phyloP scores from a whole-genome alignment of 805 yeast genomes.

The Candida loeiensis region DNA sequence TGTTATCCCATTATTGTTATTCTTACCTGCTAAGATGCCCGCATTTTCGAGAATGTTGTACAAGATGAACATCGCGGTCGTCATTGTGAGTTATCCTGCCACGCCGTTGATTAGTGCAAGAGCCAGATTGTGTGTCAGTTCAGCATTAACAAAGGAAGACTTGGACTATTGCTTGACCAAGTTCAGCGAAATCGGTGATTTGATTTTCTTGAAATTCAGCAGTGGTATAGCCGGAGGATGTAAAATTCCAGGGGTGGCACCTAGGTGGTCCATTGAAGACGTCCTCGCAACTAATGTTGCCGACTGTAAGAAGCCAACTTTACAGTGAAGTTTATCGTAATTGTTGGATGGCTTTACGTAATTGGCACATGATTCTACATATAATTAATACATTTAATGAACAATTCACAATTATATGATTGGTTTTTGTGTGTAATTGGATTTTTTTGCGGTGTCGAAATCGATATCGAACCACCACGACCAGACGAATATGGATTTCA shows the following conservation, averaged over 20 bases:
- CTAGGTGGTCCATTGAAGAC: conserved; percentile 77
- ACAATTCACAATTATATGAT: too few relatives aligned
- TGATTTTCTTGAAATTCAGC: conserved; percentile 68
- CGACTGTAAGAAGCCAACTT: conserved; percentile 45
- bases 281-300: conserved; percentile 69
- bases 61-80: conserved; percentile 82
- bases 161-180: conserved; percentile 73
- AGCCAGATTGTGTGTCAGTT: conserved; percentile 87
- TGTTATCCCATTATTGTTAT: conserved; percentile 82
- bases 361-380: not conserved
- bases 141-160: conserved; percentile 92
- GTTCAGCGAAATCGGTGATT: conserved; percentile 76
- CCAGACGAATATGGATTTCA: conserved; percentile 11
- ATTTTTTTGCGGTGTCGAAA: not conserved
- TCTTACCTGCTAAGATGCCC: conserved; percentile 92
- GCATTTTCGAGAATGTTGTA: conserved; percentile 81
- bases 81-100: conserved; percentile 96
- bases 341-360: not conserved
- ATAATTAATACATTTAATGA: not conserved
- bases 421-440: not conserved
- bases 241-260: conserved; percentile 49
- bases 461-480: not conserved
- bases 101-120: conserved; percentile 88
- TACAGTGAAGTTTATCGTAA: conserved; percentile 16
- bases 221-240: conserved; percentile 77